A percentile compares a stretch with the other conserved stretches of the same genome.
Evolutionary conservation across 2,329 filamentous ascomycete genomes (phyloP).

Genomic region (Apiospora arundinis): DNA sequence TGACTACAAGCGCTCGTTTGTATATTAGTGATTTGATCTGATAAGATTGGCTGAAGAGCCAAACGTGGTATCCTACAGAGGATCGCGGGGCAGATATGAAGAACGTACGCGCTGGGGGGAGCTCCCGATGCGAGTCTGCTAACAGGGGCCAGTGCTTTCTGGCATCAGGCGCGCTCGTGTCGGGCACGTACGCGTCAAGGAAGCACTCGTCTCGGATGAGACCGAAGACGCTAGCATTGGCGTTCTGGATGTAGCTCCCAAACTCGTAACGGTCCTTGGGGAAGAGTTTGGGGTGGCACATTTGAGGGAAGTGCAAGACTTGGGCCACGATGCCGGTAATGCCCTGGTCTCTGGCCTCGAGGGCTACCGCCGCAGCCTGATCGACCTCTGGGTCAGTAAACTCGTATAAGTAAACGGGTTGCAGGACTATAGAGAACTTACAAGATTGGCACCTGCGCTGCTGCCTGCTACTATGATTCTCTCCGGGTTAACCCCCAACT

Average conservation of each 20-base stretch:
- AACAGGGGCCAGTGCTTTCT: slow-evolving; percentile 43
- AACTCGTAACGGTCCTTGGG: slow-evolving; percentile 43
- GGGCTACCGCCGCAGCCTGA: slow-evolving; percentile 38
- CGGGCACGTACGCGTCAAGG: slow-evolving; percentile 41
- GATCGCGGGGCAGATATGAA: neutral
- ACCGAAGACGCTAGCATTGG: slow-evolving; percentile 39
- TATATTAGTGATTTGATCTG: neutral
- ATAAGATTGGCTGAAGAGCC: neutral
- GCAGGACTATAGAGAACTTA: slow-evolving; percentile 31
- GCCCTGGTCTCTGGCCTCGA: slow-evolving; percentile 40
- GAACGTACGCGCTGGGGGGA: slow-evolving; percentile 43
- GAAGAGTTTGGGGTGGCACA: slow-evolving; percentile 45
- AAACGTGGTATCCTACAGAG: neutral
- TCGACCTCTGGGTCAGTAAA: slow-evolving; percentile 6
- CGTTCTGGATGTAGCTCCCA: slow-evolving; percentile 43
- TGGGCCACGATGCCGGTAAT: slow-evolving; percentile 43
- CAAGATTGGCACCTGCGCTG: slow-evolving; percentile 56
- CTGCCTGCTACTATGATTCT: slow-evolving; percentile 54
- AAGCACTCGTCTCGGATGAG: slow-evolving; percentile 42
- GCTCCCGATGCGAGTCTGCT: slow-evolving; percentile 37
- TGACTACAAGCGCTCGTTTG: slow-evolving; percentile 33
- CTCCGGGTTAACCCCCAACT: slow-evolving; percentile 43
- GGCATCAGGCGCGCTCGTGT: slow-evolving; percentile 32
- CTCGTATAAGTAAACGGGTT: too few species aligned
- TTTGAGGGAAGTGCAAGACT: slow-evolving; percentile 43